Evolutionary conservation across 2,329 filamentous ascomycete species (phyloP), one percentile per base, ranked within the genome.

Genomic region (Pestalotiopsis sp.): DNA sequence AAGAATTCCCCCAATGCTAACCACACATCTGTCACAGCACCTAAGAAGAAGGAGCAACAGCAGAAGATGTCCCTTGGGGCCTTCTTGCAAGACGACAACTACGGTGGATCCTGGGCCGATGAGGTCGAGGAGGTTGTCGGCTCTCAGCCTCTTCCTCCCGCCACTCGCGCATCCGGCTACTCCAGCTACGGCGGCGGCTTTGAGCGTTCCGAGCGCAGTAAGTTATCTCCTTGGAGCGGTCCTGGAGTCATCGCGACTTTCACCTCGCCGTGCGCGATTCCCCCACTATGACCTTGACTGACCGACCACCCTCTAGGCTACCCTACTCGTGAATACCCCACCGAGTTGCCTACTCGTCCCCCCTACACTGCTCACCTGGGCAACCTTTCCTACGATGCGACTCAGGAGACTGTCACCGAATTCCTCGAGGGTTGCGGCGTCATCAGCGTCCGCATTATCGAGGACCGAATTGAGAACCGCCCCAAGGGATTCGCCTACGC

Each of bases 401-500:
- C 93, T 67, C 88, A 89, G 72, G 92, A 91, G 74, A 92, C 95
- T 76, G 91, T 99, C 72, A 90, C 87, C 75, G 92, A 94, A 66
- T 96, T 98, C 78, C 97, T 99, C 78, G 84, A 86, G 66, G 93
- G 87, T 68, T 98, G 95, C 81, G 89, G 94, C 72, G 91, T 98
- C 75, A 92, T 92, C 73, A 98, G 90, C 79, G 94, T 99, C 73
- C 93, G 96, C 77, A 94, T 99, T 76, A 97, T 99, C 72, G 95
- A 98, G 84, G 97, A 99, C 83, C 96, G 95, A 79, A 87, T 97
- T 80, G 92, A 96, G 79, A 90, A 92, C 81, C 94, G 95, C 78
- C 96, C 96, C 73, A 99, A 99, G 86, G 96, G 96, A 63, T 99
- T 99, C 77, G 96, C 95, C 71, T 99, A 99, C 80, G 95, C 97